Base-by-base conservation (phyloP, 495 filamentous ascomycete genomes). In the Lophium mytilinum region DNA sequence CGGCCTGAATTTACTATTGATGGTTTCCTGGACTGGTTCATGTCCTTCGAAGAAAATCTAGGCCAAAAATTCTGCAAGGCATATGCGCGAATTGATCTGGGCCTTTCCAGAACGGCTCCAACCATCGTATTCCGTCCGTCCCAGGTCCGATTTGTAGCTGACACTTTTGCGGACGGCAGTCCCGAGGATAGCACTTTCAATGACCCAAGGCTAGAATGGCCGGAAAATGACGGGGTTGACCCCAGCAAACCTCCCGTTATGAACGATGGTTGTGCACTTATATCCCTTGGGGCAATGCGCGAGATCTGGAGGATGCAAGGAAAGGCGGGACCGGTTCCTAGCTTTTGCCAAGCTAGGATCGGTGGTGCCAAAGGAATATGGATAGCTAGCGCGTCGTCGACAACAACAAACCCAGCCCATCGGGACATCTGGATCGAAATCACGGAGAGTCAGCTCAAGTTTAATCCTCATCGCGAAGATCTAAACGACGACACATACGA, bases 361-460 rank as follows among this genome's bases (percentile, higher is more conserved):
- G 87, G 84, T 2, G 83, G 87, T 6, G 88, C 89, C 1, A 96
- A 97, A 69, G 93, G 93, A 2, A 72, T 96, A 40, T 96, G 92
- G 91, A 81, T 91, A 71, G 76, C 92, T 14, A 82, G 85, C 60
- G 74, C 74, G 9, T 67, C 68, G 1, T 63, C 72, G 42, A 71
- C 74, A 52, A 47, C 61, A 40, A 71, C 54, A 7, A 73, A 78
- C 56, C 66, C 67, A 3, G 60, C 53, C 69, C 35, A 66, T 36
- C 47, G 53, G 5, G 66, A 75, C 0, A 71, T 77, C 9, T 95
- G 87, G 84, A 89, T 96, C 53, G 81, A 89, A 54, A 83, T 94
- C 7, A 85, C 80, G 3, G 76, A 83, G 5, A 92, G 87, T 0
- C 92, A 97, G 58, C 65, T 82, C 7, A 97, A 97, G 58, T 91